Evolutionary conservation across 2,329 filamentous ascomycete genomes (phyloP).

Genomic region (Raffaelea arxii): DNA sequence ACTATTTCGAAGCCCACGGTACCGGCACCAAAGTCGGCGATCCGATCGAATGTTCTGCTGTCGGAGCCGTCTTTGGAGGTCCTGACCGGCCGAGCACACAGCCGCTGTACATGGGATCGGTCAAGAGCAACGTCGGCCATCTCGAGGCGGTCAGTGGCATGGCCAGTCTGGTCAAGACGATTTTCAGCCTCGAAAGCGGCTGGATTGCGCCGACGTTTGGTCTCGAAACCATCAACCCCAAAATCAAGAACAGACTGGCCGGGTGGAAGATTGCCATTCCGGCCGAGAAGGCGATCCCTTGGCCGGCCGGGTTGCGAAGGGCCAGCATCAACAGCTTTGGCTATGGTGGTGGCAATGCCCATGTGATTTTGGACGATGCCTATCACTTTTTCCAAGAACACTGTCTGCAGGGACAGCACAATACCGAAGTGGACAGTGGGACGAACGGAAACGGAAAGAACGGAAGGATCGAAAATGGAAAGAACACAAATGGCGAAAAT

Average conservation of each 20-base stretch:
- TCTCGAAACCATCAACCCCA: constrained; percentile 18
- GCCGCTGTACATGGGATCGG: constrained; percentile 16
- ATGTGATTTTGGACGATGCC: constrained; percentile 35
- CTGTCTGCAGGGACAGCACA: not conserved
- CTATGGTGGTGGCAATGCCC: constrained; percentile 46
- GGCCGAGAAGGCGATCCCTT: constrained; percentile 5
- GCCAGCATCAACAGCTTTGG: constrained; percentile 48
- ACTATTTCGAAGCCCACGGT: constrained; percentile 20
- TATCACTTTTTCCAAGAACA: not conserved
- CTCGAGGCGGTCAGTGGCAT: constrained; percentile 14
- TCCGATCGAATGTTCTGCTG: constrained; percentile 20
- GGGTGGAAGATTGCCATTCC: not conserved
- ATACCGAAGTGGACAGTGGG: not conserved
- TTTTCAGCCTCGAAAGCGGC: constrained; percentile 19
- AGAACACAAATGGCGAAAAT: not conserved
- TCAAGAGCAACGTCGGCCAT: constrained; percentile 21
- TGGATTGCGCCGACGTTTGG: constrained; percentile 19
- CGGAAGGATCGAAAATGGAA: not conserved
- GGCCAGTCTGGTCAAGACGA: constrained; percentile 21
- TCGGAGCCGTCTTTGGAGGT: constrained; percentile 14
- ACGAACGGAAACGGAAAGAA: not conserved
- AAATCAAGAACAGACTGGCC: constrained; percentile 11
- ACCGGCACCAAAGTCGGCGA: constrained; percentile 33
- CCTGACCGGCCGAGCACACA: constrained; percentile 23
- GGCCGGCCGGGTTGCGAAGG: constrained; percentile 29